Evolutionary conservation across 257 asterid genomes (phyloP), one percentile per base, ranked within the genome.

Genomic region (Petrea volubilis): DNA sequence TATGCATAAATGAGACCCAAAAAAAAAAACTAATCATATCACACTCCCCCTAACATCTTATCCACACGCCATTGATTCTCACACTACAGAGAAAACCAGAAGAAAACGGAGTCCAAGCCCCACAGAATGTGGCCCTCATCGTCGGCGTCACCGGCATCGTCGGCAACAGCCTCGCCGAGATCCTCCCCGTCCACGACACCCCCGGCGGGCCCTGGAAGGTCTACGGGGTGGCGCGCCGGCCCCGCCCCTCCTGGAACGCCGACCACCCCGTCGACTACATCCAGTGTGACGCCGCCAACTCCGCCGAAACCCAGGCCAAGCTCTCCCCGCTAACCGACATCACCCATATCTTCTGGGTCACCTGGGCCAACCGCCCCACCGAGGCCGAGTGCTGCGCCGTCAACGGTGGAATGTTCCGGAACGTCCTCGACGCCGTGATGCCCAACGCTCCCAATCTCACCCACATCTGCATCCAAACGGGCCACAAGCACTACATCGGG

Each of bases 181-280:
- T 80, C 47, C 79, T 80, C 8, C 84, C 84, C 1, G 51, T 55
- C 3, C 56, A 74, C 15, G 84, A 80, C 71, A 80, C 84, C 15
- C 84, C 84, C 18, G 81, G 84, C 60, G 81, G 84, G 40, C 84
- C 84, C 28, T 80, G 84, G 84, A 80, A 80, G 36, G 81, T 80
- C 51, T 80, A 80, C 63, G 81, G 84, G 7, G 73, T 80, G 2
- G 84, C 84, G 0, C 84, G 84, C 44, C 74, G 84, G 33, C 81
- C 79, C 6, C 81, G 79, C 7, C 76, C 79, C 3, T 24, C 73
- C 31, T 80, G 84, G 84, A 67, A 28, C 58, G 74, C 73, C 43
- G 78, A 75, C 50, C 80, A 75, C 70, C 80, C 78, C 1, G 79
- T 80, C 6, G 2, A 71, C 3, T 80, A 80, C 74, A 68, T 80